phyloP scores from a whole-genome alignment of 257 asterid species.

The Pogostemon cablin region DNA sequence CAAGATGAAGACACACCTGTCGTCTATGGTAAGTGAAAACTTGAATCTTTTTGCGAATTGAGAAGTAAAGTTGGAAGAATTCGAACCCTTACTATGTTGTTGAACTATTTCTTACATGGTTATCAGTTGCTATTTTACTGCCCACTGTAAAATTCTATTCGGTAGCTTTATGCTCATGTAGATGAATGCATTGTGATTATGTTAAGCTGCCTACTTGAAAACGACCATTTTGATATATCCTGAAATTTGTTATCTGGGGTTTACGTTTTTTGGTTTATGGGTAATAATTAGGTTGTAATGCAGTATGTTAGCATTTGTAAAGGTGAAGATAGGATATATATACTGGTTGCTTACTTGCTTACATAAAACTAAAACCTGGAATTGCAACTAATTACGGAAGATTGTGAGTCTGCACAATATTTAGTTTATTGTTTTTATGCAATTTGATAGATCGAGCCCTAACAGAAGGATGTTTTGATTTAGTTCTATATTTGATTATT shows the following conservation, averaged over 20 bases:
- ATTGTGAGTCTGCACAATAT: neutral
- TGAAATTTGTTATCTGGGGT: neutral
- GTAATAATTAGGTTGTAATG: neutral
- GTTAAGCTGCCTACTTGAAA: slow-evolving; percentile 6
- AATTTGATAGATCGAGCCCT: slow-evolving; percentile 16
- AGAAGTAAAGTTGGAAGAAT: too few species aligned
- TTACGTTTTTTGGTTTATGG: neutral
- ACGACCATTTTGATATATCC: neutral
- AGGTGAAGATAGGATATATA: neutral
- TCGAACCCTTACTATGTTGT: neutral
- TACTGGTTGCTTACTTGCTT: slow-evolving; percentile 6
- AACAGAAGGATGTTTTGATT: slow-evolving; percentile 12
- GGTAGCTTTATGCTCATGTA: slow-evolving; percentile 5
- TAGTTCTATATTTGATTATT: neutral
- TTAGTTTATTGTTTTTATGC: neutral
- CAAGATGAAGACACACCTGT: slow-evolving; percentile 69
- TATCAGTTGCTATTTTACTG: neutral
- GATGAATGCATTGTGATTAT: neutral
- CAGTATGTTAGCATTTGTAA: neutral
- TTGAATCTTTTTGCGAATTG: neutral
- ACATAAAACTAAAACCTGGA: neutral
- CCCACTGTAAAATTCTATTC: neutral
- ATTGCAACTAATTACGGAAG: slow-evolving; percentile 11
- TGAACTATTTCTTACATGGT: slow-evolving; percentile 1
- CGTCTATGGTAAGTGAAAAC: slow-evolving; percentile 62